Percentiles rank a stretch among this genome's conserved stretches.
These are phyloP conservation scores for Vitis riparia DNA, from an alignment of 164 flowering plant genomes.

Conservation along the genomic window DNA sequence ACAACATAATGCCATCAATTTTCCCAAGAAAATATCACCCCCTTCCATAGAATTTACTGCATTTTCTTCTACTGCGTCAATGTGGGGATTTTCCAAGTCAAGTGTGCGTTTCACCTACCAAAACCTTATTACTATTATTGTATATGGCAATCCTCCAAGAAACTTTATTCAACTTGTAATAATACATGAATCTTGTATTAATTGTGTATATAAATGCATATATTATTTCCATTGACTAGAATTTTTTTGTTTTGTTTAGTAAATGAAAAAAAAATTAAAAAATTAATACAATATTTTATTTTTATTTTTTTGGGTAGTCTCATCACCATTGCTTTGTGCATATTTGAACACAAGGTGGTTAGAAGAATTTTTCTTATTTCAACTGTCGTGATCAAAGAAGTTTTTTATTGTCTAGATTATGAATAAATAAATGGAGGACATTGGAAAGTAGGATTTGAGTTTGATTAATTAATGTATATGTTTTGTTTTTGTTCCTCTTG, in stretches of 20 bases:
- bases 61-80: too few relatives aligned
- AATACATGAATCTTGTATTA: background rate
- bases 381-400: conserved; percentile 15
- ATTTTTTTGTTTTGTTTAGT: background rate
- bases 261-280: background rate
- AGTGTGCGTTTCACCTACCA: too few relatives aligned
- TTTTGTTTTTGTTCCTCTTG: too few relatives aligned
- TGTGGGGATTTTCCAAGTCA: too few relatives aligned
- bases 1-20: too few relatives aligned
- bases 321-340: too few relatives aligned
- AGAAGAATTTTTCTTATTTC: conserved; percentile 1
- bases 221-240: conserved; percentile 2
- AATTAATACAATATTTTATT: background rate
- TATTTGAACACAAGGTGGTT: background rate
- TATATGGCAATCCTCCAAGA: too few relatives aligned
- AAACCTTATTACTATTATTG: too few relatives aligned
- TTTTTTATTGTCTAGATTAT: background rate
- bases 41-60: too few relatives aligned
- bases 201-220: background rate
- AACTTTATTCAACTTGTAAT: background rate
- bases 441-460: conserved; percentile 4
- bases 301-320: too few relatives aligned
- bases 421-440: background rate
- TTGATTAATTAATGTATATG: background rate
- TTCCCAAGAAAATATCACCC: too few relatives aligned